Percentiles rank a stretch among this genome's conserved stretches.
Conservation (phyloP, 768 basidiomycete genomes). For the Russula foetens region DNA sequence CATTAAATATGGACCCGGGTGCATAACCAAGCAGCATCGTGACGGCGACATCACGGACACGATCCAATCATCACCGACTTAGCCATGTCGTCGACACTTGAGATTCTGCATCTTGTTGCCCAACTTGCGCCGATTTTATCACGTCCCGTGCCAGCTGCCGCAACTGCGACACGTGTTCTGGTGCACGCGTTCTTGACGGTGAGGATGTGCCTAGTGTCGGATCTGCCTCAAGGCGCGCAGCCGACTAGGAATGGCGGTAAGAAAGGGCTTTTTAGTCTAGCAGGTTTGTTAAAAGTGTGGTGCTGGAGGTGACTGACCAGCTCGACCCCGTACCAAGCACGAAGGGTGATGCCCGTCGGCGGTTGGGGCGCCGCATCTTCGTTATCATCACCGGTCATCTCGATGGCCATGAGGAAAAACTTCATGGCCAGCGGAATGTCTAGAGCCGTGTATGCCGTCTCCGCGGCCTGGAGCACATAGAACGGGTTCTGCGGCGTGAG, state of each 20-base stretch:
- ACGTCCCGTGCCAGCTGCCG: slow-evolving; percentile 12
- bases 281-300: no score
- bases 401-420: slow-evolving; percentile 68
- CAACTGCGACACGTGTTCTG: slow-evolving; percentile 1
- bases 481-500: slow-evolving; percentile 84
- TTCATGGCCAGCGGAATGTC: slow-evolving; percentile 73
- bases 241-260: not conserved
- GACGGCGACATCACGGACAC: not conserved
- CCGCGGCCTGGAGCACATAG: slow-evolving; percentile 75
- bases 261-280: not conserved
- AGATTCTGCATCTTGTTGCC: not conserved
- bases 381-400: slow-evolving; percentile 64
- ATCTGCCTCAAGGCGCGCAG: slow-evolving; percentile 8
- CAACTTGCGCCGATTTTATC: not conserved
- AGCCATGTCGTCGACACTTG: slow-evolving; percentile 1
- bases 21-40: not conserved
- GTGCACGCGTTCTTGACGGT: slow-evolving; percentile 4
- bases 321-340: slow-evolving; percentile 83
- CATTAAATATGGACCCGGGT: not conserved
- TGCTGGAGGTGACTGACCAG: slow-evolving; percentile 38
- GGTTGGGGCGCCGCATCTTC: slow-evolving; percentile 33
- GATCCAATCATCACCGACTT: not conserved
- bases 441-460: slow-evolving; percentile 75
- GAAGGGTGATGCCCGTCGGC: slow-evolving; percentile 44
- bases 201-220: slow-evolving; percentile 3